phyloP scores from a whole-genome alignment of 1,284 basidiomycete species.

The Sanghuangporus sanghuang region DNA sequence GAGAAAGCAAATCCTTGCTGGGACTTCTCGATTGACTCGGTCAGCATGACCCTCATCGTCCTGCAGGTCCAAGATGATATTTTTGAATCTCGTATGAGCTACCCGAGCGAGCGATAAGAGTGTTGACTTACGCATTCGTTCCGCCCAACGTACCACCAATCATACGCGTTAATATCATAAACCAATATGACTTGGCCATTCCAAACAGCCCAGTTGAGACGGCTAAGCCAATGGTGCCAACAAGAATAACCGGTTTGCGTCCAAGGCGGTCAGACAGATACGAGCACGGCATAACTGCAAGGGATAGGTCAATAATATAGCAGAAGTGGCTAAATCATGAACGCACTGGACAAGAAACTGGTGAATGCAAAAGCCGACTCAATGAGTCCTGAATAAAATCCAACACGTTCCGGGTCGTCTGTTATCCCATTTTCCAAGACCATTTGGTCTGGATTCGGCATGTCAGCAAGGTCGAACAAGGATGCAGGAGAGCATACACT shows the following conservation, averaged over 20 bases:
- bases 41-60: constrained; percentile 21
- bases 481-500: background rate
- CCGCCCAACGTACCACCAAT: constrained; percentile 18
- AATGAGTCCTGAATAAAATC: constrained; percentile 24
- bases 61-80: constrained; percentile 13
- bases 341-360: constrained; percentile 20
- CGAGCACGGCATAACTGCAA: constrained; percentile 16
- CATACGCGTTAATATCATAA: constrained; percentile 18
- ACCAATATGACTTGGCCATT: constrained; percentile 17
- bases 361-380: constrained; percentile 20
- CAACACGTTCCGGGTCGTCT: constrained; percentile 21
- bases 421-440: constrained; percentile 23
- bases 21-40: constrained; percentile 16
- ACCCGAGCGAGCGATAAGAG: background rate
- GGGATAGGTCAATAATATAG: background rate
- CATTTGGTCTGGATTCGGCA: constrained; percentile 18
- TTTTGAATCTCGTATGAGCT: background rate
- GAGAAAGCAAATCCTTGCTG: constrained; percentile 8
- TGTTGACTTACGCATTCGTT: constrained; percentile 5
- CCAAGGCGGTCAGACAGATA: constrained; percentile 19
- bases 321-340: background rate
- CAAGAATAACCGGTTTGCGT: constrained; percentile 19
- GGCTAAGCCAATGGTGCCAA: constrained; percentile 18
- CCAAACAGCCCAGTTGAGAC: constrained; percentile 19
- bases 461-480: background rate